phyloP scores from a whole-genome alignment of 768 basidiomycete genomes.

The Fomitopsis serialis region DNA sequence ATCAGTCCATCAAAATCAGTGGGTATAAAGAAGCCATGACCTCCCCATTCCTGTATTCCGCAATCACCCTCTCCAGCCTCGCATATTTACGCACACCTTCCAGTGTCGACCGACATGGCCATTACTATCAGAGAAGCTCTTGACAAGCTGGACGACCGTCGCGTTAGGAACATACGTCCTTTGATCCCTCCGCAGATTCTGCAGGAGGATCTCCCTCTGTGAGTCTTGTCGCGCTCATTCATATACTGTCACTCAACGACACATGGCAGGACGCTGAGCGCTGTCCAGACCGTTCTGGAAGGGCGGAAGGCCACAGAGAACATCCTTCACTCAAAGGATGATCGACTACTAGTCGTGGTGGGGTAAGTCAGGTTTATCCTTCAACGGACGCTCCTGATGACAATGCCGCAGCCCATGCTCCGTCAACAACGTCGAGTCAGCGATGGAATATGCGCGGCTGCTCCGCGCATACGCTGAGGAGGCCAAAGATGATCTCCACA shows the following conservation, averaged over 20 bases:
- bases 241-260: neutral
- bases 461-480: constrained; percentile 76
- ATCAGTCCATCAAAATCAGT: constrained; percentile 1
- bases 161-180: constrained; percentile 83
- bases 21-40: constrained; percentile 7
- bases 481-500: constrained; percentile 81
- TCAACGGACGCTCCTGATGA: neutral
- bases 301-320: constrained; percentile 76
- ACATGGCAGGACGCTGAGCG: constrained; percentile 50
- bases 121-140: constrained; percentile 79
- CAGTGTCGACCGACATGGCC: constrained; percentile 55
- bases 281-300: constrained; percentile 86
- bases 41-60: neutral
- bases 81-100: neutral
- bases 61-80: constrained; percentile 2
- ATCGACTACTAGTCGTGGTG: constrained; percentile 88
- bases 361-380: constrained; percentile 45
- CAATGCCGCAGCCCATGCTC: constrained; percentile 72
- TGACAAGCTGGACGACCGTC: constrained; percentile 75
- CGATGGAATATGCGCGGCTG: constrained; percentile 79
- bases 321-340: constrained; percentile 82
- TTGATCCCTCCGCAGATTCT: constrained; percentile 94
- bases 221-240: constrained; percentile 20
- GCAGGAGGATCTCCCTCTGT: constrained; percentile 90
- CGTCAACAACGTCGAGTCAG: constrained; percentile 84